A percentile compares a stretch with the other conserved stretches of the same genome.
Conservation (phyloP, 1,139 yeast genomes). For the Candida sp. region DNA sequence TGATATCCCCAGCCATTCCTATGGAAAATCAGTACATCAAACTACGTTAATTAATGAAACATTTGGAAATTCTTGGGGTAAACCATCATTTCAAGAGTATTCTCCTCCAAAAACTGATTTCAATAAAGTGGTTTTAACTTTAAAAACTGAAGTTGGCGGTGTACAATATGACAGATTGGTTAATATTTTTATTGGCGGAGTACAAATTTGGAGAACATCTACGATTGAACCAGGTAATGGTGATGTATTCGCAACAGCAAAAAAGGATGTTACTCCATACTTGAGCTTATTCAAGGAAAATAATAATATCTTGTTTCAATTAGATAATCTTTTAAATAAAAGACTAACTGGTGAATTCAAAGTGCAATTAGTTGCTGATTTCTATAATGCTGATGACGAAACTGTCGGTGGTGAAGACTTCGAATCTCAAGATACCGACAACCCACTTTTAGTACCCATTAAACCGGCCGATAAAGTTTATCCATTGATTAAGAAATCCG, state of each 20-base stretch:
- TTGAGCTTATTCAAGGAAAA: constrained; percentile 44
- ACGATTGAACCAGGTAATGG: constrained; percentile 74
- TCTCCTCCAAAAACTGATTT: constrained; percentile 33
- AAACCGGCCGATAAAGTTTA: constrained; percentile 30
- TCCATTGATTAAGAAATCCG: constrained; percentile 22
- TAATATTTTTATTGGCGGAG: constrained; percentile 62
- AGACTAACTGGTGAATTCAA: constrained; percentile 61
- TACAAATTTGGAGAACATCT: constrained; percentile 80
- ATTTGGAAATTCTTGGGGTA: constrained; percentile 37
- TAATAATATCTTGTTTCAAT: constrained; percentile 43
- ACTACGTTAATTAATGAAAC: constrained; percentile 25
- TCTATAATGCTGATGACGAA: constrained; percentile 25
- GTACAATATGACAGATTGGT: constrained; percentile 77
- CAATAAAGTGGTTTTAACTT: constrained; percentile 57
- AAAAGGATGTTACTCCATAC: constrained; percentile 67
- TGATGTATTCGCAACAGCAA: constrained; percentile 41
- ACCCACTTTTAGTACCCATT: constrained; percentile 16
- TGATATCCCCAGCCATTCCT: constrained; percentile 20
- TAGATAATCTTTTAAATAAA: constrained; percentile 63
- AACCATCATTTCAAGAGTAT: constrained; percentile 25
- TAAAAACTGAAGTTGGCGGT: constrained; percentile 60
- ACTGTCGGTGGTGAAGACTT: constrained; percentile 1
- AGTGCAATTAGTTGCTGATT: constrained; percentile 49
- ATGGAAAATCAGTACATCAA: constrained; percentile 26
- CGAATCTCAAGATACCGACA: constrained; percentile 1